Evolutionary conservation across 768 basidiomycete genomes (phyloP).

Genomic region (Leccinellum luteum): DNA sequence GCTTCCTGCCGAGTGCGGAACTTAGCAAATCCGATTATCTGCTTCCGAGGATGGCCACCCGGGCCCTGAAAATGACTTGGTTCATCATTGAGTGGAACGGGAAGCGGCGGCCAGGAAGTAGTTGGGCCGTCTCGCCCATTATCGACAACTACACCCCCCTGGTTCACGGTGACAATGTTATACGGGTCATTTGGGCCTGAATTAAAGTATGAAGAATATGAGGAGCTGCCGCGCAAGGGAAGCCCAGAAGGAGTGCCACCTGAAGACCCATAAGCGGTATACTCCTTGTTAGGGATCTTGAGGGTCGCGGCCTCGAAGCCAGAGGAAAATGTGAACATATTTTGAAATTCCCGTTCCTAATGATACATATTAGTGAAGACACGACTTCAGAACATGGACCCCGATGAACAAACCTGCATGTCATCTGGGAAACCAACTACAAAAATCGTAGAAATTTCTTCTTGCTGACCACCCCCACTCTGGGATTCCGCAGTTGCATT

Average conservation of each 20-base stretch:
- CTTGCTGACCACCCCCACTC: constrained; percentile 41
- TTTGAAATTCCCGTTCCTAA: constrained; percentile 98
- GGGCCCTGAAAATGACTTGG: constrained; percentile 34
- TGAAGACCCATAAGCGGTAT: constrained; percentile 64
- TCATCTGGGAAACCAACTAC: constrained; percentile 99
- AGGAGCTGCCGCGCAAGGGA: constrained; percentile 36
- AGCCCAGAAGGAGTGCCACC: constrained; percentile 35
- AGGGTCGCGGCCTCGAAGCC: constrained; percentile 98
- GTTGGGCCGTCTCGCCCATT: constrained; percentile 69
- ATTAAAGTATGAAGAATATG: constrained; percentile 36
- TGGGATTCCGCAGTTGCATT: constrained; percentile 24
- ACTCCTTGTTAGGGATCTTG: constrained; percentile 94
- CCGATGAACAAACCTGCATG: constrained; percentile 73
- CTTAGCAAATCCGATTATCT: constrained; percentile 98
- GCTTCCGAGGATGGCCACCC: constrained; percentile 65
- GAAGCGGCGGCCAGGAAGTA: constrained; percentile 59
- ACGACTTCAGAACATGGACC: constrained; percentile 3
- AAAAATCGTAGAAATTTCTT: constrained; percentile 96
- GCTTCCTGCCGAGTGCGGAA: constrained; percentile 89
- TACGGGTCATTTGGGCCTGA: constrained; percentile 74
- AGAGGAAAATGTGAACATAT: constrained; percentile 95
- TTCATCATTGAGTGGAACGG: constrained; percentile 31
- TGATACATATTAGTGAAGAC: constrained; percentile 15
- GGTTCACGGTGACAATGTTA: constrained; percentile 79
- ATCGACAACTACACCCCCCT: constrained; percentile 81